phyloP scores from a whole-genome alignment of 495 filamentous ascomycete genomes.

The Recurvomyces mirabilis region DNA sequence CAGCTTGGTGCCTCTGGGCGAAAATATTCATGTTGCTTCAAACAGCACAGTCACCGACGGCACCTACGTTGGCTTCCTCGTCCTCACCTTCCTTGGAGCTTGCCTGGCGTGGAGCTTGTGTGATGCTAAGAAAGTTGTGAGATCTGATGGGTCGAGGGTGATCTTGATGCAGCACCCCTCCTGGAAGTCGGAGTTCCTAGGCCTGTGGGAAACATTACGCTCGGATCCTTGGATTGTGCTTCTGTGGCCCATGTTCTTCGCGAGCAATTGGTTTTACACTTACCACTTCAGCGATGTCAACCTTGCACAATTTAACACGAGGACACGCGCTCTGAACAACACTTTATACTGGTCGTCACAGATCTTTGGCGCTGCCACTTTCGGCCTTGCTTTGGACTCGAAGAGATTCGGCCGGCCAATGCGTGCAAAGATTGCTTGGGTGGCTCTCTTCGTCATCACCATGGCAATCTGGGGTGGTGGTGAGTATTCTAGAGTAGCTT shows the following conservation, averaged over 20 bases:
- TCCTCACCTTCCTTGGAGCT: conserved; percentile 72
- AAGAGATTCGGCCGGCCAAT: conserved; percentile 50
- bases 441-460: conserved; percentile 57
- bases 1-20: conserved; percentile 62
- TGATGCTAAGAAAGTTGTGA: conserved; percentile 64
- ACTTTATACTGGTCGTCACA: conserved; percentile 80
- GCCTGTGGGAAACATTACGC: conserved; percentile 62
- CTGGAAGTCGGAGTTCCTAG: conserved; percentile 55
- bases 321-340: conserved; percentile 73
- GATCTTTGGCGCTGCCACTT: conserved; percentile 70
- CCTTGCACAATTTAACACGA: conserved; percentile 64
- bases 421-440: conserved; percentile 64
- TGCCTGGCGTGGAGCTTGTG: conserved; percentile 59
- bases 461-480: conserved; percentile 81
- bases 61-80: conserved; percentile 83
- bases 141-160: conserved; percentile 70
- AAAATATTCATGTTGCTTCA: conserved; percentile 57
- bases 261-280: conserved; percentile 36
- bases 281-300: conserved; percentile 51
- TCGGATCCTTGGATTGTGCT: conserved; percentile 67
- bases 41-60: conserved; percentile 60
- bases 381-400: conserved; percentile 67
- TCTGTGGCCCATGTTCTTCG: conserved; percentile 52
- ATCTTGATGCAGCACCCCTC: conserved; percentile 82
- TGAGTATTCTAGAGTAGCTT: no score